Base-by-base conservation (phyloP, 2,329 filamentous ascomycete genomes). In the Penicillium rolfsii region DNA sequence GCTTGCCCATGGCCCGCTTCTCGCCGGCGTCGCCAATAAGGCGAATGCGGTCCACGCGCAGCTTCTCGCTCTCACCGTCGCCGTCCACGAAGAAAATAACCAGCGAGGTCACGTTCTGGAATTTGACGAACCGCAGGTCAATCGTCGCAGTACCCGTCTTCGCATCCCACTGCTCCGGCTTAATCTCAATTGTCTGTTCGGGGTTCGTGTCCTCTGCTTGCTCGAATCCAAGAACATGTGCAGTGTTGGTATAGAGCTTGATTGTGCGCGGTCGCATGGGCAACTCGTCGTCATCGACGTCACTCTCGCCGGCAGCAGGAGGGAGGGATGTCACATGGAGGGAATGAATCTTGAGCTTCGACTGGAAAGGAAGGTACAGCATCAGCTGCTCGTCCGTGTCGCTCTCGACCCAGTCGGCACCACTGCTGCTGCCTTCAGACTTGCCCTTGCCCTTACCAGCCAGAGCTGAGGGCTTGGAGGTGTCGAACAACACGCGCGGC, bases 361-460 rank as follows among this genome's bases (percentile, higher is more conserved):
- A 87, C 76, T 93, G 89, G 80, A 99, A 97, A 0, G 95, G 94
- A 59, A 96, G 84, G 78, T 89, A 98, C 50, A 99, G 84, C 85
- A 98, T 91, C 64, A 99, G 82, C 82, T 99, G 95, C 80, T 98
- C 93, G 74, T 99, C 95, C 38, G 94, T 96, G 73, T 97, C 94
- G 76, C 92, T 97, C 82, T 97, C 91, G 24, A 98, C 88, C 89
- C 91, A 98, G 78, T 99, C 87, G 5, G 52, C 52, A 33, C 52
- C 36, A 80, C 87, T 86, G 52, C 75, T 22, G 60, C 53, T 36
- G 22, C 40, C 53, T 30, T 46, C 53, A 30, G 38, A 78, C 66
- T 84, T 84, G 57, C 73, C 78, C 65, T 77, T 77, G 52, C 77
- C 75, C 26, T 73, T 70, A 28, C 63, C 66, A n/a, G 66, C 73